These are phyloP conservation scores for Phaseolus coccineus DNA, from an alignment of 331 rosid genomes.

Conservation along the genomic window DNA sequence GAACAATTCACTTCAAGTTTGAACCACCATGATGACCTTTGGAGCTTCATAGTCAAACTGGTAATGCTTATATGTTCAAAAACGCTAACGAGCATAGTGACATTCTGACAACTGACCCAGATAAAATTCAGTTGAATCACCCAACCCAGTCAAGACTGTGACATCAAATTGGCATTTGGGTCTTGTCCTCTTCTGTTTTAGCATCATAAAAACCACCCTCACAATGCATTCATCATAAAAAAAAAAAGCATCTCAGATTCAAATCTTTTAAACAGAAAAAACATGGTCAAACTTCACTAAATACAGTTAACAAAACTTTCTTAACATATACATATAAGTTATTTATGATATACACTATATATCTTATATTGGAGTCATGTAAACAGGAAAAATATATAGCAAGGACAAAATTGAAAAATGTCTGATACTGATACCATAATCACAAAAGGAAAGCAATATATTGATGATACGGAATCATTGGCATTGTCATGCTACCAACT, in stretches of 20 bases:
- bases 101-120: conserved; percentile 33
- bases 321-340: too few species aligned
- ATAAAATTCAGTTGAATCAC: conserved; percentile 4
- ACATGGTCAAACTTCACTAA: too few species aligned
- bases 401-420: too few species aligned
- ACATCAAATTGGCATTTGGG: conserved; percentile 23
- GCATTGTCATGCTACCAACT: conserved; percentile 36
- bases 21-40: conserved; percentile 25
- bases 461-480: conserved; percentile 43
- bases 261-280: too few species aligned
- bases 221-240: too few species aligned
- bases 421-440: too few species aligned
- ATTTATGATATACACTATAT: too few species aligned
- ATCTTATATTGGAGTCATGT: too few species aligned
- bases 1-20: conserved; percentile 14
- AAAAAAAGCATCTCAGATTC: too few species aligned
- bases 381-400: too few species aligned
- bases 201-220: neutral
- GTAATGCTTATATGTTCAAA: conserved; percentile 54
- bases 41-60: conserved; percentile 30
- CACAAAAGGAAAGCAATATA: too few species aligned
- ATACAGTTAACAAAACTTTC: too few species aligned
- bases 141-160: neutral
- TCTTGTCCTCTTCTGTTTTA: conserved; percentile 26
- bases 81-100: conserved; percentile 50